A percentile compares a stretch with the other conserved stretches of the same genome.
Conservation (phyloP, 2,329 filamentous ascomycete genomes). For the Ceratocystis albifundus region DNA sequence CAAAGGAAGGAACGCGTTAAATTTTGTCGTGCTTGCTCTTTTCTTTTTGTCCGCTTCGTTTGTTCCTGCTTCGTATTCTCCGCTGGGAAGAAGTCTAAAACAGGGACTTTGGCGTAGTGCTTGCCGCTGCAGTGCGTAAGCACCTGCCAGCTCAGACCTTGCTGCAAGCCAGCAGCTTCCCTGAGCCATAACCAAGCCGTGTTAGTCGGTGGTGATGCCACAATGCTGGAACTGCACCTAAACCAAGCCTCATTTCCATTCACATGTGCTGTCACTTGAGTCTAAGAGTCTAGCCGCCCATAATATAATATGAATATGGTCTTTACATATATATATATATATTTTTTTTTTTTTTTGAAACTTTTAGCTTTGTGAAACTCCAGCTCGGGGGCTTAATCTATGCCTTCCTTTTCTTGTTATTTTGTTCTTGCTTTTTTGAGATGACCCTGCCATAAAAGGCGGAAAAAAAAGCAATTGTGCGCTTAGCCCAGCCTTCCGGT, state of each 20-base stretch:
- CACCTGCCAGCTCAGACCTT: neutral
- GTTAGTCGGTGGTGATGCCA: neutral
- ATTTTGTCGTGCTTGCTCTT: too few species aligned
- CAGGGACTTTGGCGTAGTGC: neutral
- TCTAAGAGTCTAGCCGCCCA: neutral
- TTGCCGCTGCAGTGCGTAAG: neutral
- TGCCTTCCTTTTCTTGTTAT: neutral
- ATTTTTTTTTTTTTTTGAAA: too few species aligned
- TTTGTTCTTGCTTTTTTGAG: neutral
- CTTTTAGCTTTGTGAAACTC: neutral
- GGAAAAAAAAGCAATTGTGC: slow-evolving; percentile 1
- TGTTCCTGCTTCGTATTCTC: neutral
- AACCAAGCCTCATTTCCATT: neutral
- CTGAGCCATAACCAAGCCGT: neutral
- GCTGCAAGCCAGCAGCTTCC: neutral
- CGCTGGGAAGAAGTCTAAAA: too few species aligned
- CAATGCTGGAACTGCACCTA: neutral
- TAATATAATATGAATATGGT: too few species aligned
- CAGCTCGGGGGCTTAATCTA: neutral
- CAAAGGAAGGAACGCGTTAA: too few species aligned
- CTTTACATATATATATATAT: too few species aligned
- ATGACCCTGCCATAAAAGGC: neutral
- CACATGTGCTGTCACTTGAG: neutral
- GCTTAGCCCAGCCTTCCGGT: neutral
- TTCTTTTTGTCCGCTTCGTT: too few species aligned